Evolutionary conservation across 352 stramenopile genomes (phyloP).

Genomic region (Peronospora destructor): DNA sequence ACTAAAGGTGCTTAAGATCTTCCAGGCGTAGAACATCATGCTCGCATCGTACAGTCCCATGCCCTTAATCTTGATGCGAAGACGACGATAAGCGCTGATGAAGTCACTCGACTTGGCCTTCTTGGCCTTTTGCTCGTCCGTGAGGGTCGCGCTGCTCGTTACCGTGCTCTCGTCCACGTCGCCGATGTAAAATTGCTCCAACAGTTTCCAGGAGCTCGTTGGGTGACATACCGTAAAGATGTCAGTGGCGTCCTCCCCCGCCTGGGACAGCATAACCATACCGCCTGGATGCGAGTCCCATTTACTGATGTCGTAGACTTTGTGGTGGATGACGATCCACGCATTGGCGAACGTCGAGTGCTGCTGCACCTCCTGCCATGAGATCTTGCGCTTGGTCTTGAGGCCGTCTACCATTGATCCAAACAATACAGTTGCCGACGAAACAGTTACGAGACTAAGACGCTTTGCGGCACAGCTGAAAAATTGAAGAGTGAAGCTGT

Average conservation of each 20-base stretch:
- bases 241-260: constrained; percentile 96
- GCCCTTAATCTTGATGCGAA: constrained; percentile 90
- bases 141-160: constrained; percentile 23
- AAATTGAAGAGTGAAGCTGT: constrained; percentile 27
- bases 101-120: constrained; percentile 86
- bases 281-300: constrained; percentile 81
- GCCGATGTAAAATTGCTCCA: constrained; percentile 97
- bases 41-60: constrained; percentile 93
- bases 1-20: constrained; percentile 89
- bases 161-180: constrained; percentile 84
- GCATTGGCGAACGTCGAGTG: constrained; percentile 69
- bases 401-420: constrained; percentile 50
- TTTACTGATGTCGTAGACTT: constrained; percentile 88
- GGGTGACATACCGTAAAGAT: constrained; percentile 98
- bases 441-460: not conserved
- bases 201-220: constrained; percentile 86
- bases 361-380: constrained; percentile 68
- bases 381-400: constrained; percentile 61
- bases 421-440: not conserved
- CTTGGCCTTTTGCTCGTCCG: constrained; percentile 37
- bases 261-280: constrained; percentile 95
- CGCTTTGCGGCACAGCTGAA: constrained; percentile 8
- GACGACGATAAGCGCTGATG: constrained; percentile 92
- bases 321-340: constrained; percentile 89
- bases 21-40: constrained; percentile 92